phyloP scores from a whole-genome alignment of 305 asterid species.

The Stenogyne calaminthoides region DNA sequence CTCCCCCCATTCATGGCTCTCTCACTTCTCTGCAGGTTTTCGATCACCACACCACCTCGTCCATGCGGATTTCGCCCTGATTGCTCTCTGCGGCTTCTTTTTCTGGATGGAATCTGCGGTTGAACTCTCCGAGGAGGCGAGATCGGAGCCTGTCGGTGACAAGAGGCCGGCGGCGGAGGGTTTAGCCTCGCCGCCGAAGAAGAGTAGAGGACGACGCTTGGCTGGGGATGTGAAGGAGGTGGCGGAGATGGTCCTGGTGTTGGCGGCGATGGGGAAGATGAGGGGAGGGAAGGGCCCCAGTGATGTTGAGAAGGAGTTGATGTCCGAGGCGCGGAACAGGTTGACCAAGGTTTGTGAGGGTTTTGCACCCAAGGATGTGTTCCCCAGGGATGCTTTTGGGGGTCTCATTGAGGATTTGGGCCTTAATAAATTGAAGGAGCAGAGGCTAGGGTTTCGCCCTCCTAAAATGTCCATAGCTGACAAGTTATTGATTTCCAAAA shows the following conservation, averaged over 20 bases:
- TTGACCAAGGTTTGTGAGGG: constrained; percentile 70
- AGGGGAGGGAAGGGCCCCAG: constrained; percentile 89
- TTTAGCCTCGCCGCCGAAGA: constrained; percentile 37
- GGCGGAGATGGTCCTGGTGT: constrained; percentile 86
- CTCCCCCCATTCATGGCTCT: constrained; percentile 50
- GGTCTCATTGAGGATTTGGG: constrained; percentile 88
- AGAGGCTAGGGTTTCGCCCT: constrained; percentile 72
- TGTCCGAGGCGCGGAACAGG: constrained; percentile 66
- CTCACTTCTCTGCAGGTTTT: constrained; percentile 56
- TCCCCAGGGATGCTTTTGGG: constrained; percentile 86
- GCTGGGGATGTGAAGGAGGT: constrained; percentile 58
- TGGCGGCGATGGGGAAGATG: constrained; percentile 94
- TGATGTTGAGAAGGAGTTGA: constrained; percentile 69
- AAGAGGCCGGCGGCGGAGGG: constrained; percentile 60
- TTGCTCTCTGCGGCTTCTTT: constrained; percentile 25
- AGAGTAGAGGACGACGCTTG: constrained; percentile 38
- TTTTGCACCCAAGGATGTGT: constrained; percentile 91
- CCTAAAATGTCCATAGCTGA: constrained; percentile 84
- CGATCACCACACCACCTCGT: constrained; percentile 35
- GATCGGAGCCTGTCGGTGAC: constrained; percentile 55
- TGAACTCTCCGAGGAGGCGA: constrained; percentile 37
- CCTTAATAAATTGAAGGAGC: constrained; percentile 70
- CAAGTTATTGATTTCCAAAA: constrained; percentile 66
- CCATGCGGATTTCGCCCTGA: constrained; percentile 30
- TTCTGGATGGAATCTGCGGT: constrained; percentile 49